Evolutionary conservation across 2,329 filamentous ascomycete species (phyloP).

Genomic region (Cladosporium sp.): DNA sequence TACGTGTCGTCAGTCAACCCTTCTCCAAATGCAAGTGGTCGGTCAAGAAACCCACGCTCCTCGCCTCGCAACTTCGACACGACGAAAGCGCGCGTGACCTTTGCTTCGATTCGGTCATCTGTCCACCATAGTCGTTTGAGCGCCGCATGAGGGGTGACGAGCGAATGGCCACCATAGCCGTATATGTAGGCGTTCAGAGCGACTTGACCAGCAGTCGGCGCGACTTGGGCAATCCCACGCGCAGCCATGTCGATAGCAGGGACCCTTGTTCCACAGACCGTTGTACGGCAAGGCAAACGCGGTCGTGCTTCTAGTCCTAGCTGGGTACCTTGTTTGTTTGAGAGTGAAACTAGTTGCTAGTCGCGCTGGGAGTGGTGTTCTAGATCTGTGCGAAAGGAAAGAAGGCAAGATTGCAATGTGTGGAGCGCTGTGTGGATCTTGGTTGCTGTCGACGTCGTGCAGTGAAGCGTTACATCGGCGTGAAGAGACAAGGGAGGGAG

Average conservation of each 20-base stretch:
- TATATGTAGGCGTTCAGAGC: conserved; percentile 49
- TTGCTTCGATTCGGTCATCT: conserved; percentile 62
- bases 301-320: background rate
- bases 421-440: conserved; percentile 1
- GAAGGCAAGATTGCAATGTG: background rate
- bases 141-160: conserved; percentile 46
- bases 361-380: conserved; percentile 7
- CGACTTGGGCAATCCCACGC: conserved; percentile 31
- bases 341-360: conserved; percentile 7
- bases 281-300: background rate
- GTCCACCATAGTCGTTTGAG: conserved; percentile 66
- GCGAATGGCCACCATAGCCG: conserved; percentile 47
- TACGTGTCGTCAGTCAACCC: conserved; percentile 69
- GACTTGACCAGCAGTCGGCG: conserved; percentile 34
- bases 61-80: conserved; percentile 59
- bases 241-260: conserved; percentile 26
- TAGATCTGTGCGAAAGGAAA: background rate
- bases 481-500: background rate
- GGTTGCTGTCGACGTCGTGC: background rate
- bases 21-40: conserved; percentile 63
- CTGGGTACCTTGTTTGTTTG: conserved; percentile 9
- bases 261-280: conserved; percentile 4
- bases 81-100: conserved; percentile 65
- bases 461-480: conserved; percentile 8
- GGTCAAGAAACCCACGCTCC: conserved; percentile 60